phyloP scores from a whole-genome alignment of 495 filamentous ascomycete species.

The Penicillium tannophilum region DNA sequence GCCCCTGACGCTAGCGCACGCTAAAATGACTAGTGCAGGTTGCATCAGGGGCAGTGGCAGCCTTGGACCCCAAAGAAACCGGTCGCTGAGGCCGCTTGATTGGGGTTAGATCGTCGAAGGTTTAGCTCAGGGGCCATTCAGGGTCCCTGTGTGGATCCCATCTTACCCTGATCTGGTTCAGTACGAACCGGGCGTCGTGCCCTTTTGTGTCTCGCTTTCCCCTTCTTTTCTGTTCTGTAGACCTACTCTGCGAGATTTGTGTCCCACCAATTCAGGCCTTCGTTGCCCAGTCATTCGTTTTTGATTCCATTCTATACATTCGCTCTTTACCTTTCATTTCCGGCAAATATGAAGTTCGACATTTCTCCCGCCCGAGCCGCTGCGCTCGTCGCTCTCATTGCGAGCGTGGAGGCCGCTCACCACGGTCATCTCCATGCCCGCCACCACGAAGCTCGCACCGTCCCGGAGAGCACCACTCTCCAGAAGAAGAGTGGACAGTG shows the following conservation, averaged over 20 bases:
- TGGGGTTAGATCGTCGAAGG: conserved; percentile 7
- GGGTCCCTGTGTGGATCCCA: conserved; percentile 10
- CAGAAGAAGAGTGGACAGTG: conserved; percentile 57
- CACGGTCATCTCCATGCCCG: conserved; percentile 40
- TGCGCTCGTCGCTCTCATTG: conserved; percentile 62
- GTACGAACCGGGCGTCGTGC: conserved; percentile 11
- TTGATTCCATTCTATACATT: conserved; percentile 21
- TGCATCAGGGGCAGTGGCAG: conserved; percentile 20
- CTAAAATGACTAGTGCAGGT: conserved; percentile 15
- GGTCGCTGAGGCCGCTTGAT: conserved; percentile 11
- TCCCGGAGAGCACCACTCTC: conserved; percentile 21
- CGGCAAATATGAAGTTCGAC: conserved; percentile 40
- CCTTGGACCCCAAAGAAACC: not conserved
- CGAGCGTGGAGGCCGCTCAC: conserved; percentile 47
- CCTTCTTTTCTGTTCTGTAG: conserved; percentile 21
- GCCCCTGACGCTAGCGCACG: conserved; percentile 30
- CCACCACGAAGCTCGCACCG: conserved; percentile 27
- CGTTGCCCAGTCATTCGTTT: conserved; percentile 28
- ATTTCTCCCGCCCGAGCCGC: conserved; percentile 28
- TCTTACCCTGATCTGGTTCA: conserved; percentile 1
- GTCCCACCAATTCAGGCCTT: conserved; percentile 27
- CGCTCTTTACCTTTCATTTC: conserved; percentile 15
- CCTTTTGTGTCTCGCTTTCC: conserved; percentile 26
- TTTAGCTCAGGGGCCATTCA: conserved; percentile 19
- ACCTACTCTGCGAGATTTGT: conserved; percentile 35